Evolutionary conservation across 768 basidiomycete species (phyloP), one percentile per base, ranked within the genome.

Genomic region (Amanita rimosa): DNA sequence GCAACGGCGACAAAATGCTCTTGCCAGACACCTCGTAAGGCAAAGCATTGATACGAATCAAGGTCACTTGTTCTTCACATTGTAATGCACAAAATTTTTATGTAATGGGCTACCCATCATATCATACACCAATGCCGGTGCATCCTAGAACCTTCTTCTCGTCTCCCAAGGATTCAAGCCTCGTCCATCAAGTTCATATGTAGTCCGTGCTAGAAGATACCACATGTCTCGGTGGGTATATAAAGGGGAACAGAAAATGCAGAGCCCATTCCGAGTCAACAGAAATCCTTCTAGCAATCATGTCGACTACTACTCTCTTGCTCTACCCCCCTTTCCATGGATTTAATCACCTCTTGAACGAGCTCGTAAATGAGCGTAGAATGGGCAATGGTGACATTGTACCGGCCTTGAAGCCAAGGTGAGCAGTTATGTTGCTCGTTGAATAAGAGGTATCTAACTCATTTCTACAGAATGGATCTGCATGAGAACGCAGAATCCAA

Each of bases 381-480:
- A 31, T 13, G 4, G 13, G 13, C 31, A 13, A 31, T 46, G 31
- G 33, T 36, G 19, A 31, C 27, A 27, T 29, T 26, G 24, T 29
- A n/a, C 10, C 5, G 27, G 27, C 10, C 13, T 2, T 33, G 3
- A 19, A 9, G 17, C 44, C 29, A 29, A 44, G 44, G 44, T 13
- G 0, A 33, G 29, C 3, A 11, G 7, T n/a, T n/a, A 24, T 16
- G 3, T 26, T n/a, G 33, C 13, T 24, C 9, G 11, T 14, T 24
- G 22, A 9, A 1, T 29, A 35, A 33, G 17, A 14, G 2, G 10
- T 4, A 13, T 16, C 14, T n/a, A 44, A 35, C 29, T 38, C 2
- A 21, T 8, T 21, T 19, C 27, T 37, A n/a, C 51, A 81, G 78
- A 55, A 74, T 81, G 72, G 76, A 81, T 54, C 58, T 81, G 8